These are phyloP conservation scores for Nemophila menziesii DNA, from an alignment of 257 asterid species.

Conservation along the genomic window DNA sequence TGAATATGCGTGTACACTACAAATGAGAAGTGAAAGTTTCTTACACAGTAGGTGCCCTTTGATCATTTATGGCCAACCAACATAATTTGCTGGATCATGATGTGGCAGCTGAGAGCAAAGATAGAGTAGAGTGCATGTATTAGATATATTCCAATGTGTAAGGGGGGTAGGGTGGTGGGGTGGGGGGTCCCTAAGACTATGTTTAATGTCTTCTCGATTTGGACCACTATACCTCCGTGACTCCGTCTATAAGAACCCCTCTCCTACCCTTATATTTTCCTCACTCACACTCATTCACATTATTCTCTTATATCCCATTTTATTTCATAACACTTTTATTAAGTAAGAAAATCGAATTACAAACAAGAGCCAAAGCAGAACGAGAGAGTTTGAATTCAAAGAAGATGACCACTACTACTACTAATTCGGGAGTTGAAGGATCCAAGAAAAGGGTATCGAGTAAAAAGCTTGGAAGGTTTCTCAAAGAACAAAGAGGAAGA, in stretches of 20 bases:
- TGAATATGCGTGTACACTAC: too few relatives aligned
- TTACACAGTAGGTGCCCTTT: conserved; percentile 1
- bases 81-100: conserved; percentile 21
- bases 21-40: too few relatives aligned
- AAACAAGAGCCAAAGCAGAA: not conserved
- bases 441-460: conserved; percentile 42
- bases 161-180: not conserved
- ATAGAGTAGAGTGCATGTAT: not conserved
- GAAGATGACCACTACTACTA: conserved; percentile 7
- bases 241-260: conserved; percentile 29
- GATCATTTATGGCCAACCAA: conserved; percentile 31
- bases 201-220: conserved; percentile 3
- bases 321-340: too few relatives aligned
- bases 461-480: conserved; percentile 39
- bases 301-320: too few relatives aligned
- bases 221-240: conserved; percentile 6
- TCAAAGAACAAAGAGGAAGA: conserved; percentile 60
- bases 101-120: conserved; percentile 13
- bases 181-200: conserved; percentile 1
- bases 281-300: not conserved
- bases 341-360: too few relatives aligned
- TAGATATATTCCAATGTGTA: not conserved
- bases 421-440: conserved; percentile 6
- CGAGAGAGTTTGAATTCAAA: not conserved
- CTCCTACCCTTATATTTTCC: conserved; percentile 11